phyloP scores from a whole-genome alignment of 2,329 filamentous ascomycete genomes.

The Alternaria arborescens region DNA sequence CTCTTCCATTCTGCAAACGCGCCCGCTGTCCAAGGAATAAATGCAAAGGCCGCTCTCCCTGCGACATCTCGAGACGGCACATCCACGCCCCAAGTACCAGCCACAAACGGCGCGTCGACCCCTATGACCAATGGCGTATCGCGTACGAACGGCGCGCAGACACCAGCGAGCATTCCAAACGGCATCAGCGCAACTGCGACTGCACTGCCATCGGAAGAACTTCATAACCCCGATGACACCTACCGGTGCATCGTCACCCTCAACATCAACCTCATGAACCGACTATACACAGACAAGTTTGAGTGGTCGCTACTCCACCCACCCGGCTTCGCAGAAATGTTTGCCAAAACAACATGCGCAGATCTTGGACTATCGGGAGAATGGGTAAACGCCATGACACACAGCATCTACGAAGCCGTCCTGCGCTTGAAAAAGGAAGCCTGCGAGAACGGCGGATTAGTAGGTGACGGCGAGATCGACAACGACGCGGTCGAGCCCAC shows the following conservation, averaged over 20 bases:
- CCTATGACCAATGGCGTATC: constrained; percentile 58
- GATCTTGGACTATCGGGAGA: constrained; percentile 90
- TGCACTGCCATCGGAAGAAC: constrained; percentile 70
- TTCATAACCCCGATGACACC: constrained; percentile 89
- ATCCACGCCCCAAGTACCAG: constrained; percentile 56
- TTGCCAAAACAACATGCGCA: constrained; percentile 90
- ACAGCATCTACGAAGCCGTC: constrained; percentile 96
- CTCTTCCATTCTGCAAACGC: constrained; percentile 74
- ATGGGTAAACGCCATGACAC: constrained; percentile 93
- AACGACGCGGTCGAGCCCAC: constrained; percentile 81
- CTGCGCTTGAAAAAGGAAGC: constrained; percentile 94
- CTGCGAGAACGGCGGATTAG: constrained; percentile 87
- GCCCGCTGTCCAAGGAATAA: constrained; percentile 41
- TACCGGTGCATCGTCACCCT: constrained; percentile 92
- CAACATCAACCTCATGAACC: constrained; percentile 89
- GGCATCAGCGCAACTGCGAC: constrained; percentile 76
- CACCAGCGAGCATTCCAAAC: constrained; percentile 58
- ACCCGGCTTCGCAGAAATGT: constrained; percentile 88
- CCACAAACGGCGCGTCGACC: constrained; percentile 65
- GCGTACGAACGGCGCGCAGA: constrained; percentile 53
- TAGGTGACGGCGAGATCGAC: constrained; percentile 78
- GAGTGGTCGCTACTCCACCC: constrained; percentile 96
- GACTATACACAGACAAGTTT: constrained; percentile 95
- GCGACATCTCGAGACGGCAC: constrained; percentile 61
- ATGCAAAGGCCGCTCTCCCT: constrained; percentile 45